A percentile compares a stretch with the other conserved stretches of the same genome.
Conservation (phyloP, 2,329 filamentous ascomycete genomes). For the Neonectria punicea region DNA sequence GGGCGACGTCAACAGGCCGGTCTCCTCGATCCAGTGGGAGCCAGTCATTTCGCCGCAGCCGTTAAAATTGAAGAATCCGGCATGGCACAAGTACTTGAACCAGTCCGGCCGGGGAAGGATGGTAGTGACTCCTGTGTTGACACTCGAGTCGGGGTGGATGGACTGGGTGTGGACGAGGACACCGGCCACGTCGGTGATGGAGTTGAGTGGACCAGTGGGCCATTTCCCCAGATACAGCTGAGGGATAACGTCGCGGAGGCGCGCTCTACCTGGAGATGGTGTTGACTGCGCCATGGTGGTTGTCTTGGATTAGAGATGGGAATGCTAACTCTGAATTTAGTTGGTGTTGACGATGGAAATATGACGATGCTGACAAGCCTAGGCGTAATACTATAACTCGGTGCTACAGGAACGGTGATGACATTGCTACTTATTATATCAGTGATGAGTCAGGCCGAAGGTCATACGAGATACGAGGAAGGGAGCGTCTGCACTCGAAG, state of each 20-base stretch:
- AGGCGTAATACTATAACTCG: background rate
- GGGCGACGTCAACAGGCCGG: slow-evolving; percentile 67
- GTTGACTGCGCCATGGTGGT: background rate
- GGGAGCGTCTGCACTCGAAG: background rate
- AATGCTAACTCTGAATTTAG: background rate
- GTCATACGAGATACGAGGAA: background rate
- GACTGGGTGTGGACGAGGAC: slow-evolving; percentile 59
- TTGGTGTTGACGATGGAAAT: background rate
- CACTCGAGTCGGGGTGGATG: slow-evolving; percentile 49
- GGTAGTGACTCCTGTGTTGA: slow-evolving; percentile 62
- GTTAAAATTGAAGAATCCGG: slow-evolving; percentile 70
- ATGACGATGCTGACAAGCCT: background rate
- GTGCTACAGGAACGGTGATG: background rate
- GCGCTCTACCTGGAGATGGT: background rate
- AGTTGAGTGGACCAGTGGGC: slow-evolving; percentile 58
- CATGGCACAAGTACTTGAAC: slow-evolving; percentile 57
- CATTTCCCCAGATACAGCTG: slow-evolving; percentile 56
- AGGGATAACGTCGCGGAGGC: slow-evolving; percentile 58
- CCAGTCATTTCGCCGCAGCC: slow-evolving; percentile 72
- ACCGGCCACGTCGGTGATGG: slow-evolving; percentile 61
- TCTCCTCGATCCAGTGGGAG: slow-evolving; percentile 70
- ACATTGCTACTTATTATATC: background rate
- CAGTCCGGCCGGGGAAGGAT: slow-evolving; percentile 59
- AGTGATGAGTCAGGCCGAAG: background rate
- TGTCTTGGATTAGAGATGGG: no score